These are phyloP conservation scores for Sutorius eximius DNA, from an alignment of 1,284 basidiomycete genomes.

Conservation along the genomic window DNA sequence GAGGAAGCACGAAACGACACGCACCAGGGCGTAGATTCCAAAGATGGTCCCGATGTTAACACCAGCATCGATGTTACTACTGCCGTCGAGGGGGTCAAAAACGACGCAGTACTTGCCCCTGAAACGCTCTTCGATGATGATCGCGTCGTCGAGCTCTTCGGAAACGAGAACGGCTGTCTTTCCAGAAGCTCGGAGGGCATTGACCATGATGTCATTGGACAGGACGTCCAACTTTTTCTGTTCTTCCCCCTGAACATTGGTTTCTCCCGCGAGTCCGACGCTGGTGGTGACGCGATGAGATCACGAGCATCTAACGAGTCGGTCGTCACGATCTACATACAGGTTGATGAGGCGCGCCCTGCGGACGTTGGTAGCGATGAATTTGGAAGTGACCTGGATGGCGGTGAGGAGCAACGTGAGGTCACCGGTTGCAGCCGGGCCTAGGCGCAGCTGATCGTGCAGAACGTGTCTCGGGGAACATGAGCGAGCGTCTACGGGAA, in stretches of 20 bases:
- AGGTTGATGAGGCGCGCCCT: constrained; percentile 97
- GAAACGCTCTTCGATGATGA: constrained; percentile 80
- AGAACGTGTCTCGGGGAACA: constrained; percentile 71
- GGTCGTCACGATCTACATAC: constrained; percentile 48
- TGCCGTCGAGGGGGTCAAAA: constrained; percentile 98
- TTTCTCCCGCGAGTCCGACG: constrained; percentile 93
- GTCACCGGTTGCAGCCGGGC: constrained; percentile 85
- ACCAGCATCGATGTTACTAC: constrained; percentile 99
- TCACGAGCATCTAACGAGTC: neutral
- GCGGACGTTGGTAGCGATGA: constrained; percentile 97
- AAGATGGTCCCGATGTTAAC: constrained; percentile 99
- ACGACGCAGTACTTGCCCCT: constrained; percentile 94
- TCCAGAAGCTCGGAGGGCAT: constrained; percentile 88
- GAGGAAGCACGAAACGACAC: constrained; percentile 27
- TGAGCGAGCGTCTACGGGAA: constrained; percentile 7
- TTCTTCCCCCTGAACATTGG: constrained; percentile 97
- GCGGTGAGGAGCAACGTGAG: constrained; percentile 92
- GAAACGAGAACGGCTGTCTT: constrained; percentile 97
- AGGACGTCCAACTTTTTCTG: constrained; percentile 99
- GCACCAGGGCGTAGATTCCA: constrained; percentile 90
- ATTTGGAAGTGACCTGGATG: constrained; percentile 94
- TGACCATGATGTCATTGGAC: constrained; percentile 99
- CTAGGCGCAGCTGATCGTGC: constrained; percentile 77
- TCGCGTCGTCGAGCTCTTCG: constrained; percentile 92
- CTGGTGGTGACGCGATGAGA: constrained; percentile 41